Conservation (phyloP, 2,329 filamentous ascomycete genomes). For the Alternaria hordeiaustralica region DNA sequence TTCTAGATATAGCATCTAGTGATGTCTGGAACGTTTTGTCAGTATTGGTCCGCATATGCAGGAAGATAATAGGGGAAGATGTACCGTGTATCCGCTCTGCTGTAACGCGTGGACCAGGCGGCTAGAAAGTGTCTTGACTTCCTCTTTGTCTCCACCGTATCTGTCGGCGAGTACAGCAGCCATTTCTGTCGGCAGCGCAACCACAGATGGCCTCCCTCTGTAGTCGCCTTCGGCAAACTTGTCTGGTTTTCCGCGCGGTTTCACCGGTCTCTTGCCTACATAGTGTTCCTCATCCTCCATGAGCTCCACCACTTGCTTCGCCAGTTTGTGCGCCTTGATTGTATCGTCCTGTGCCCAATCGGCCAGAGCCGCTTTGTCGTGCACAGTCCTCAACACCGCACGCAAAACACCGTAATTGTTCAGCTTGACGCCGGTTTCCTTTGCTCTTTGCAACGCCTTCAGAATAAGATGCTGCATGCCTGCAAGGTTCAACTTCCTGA, state of each 20-base stretch:
- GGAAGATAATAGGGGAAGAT: not conserved
- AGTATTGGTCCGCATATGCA: not conserved
- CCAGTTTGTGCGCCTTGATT: conserved; percentile 47
- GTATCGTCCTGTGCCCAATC: conserved; percentile 49
- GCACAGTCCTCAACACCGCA: conserved; percentile 46
- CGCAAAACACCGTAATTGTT: conserved; percentile 31
- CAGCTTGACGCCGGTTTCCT: conserved; percentile 34
- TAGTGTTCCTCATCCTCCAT: conserved; percentile 52
- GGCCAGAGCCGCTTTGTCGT: conserved; percentile 39
- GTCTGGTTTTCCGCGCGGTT: conserved; percentile 15
- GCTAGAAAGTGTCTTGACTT: conserved; percentile 50
- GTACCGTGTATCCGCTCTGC: conserved; percentile 31
- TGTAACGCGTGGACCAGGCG: conserved; percentile 47
- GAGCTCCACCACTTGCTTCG: conserved; percentile 49
- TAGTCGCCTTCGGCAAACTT: conserved; percentile 22
- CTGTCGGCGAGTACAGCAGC: conserved; percentile 49
- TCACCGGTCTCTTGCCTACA: conserved; percentile 14
- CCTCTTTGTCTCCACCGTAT: conserved; percentile 47
- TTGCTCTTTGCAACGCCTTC: conserved; percentile 36
- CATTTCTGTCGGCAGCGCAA: conserved; percentile 54
- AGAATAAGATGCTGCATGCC: conserved; percentile 39
- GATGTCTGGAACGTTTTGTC: conserved; percentile 4
- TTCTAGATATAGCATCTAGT: conserved; percentile 9
- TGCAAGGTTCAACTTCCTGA: conserved; percentile 25
- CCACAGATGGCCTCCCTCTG: conserved; percentile 42